A percentile compares a stretch with the other conserved stretches of the same genome.
phyloP scores from a whole-genome alignment of 169 alveolate species.

The Eimeria tenella region DNA sequence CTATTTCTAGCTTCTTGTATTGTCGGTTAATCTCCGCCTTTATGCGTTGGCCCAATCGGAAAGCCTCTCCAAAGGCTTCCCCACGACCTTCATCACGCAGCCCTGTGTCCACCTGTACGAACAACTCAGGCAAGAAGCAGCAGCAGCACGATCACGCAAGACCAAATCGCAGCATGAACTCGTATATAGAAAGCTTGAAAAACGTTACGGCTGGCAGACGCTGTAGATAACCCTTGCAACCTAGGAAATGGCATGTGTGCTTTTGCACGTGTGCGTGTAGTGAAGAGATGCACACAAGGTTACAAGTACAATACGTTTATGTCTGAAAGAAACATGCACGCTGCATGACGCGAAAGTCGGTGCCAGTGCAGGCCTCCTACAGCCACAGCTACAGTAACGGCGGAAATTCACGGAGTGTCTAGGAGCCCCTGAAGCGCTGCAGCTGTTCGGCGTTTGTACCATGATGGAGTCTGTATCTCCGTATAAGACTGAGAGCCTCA shows the following conservation, averaged over 20 bases:
- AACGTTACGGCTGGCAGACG: too few relatives aligned
- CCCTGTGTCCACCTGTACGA: conserved; percentile 69
- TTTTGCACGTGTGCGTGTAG: too few relatives aligned
- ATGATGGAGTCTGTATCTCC: conserved; percentile 99
- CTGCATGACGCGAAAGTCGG: not conserved
- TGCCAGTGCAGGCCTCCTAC: not conserved
- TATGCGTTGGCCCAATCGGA: conserved; percentile 93
- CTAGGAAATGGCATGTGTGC: too few relatives aligned
- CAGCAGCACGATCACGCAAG: too few relatives aligned
- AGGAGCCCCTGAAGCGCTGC: conserved; percentile 65
- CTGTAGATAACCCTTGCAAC: too few relatives aligned
- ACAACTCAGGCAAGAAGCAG: not conserved
- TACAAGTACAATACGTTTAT: too few relatives aligned
- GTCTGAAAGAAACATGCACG: not conserved
- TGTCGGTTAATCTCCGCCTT: conserved; percentile 93
- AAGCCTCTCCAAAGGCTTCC: conserved; percentile 88
- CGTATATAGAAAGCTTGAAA: too few relatives aligned
- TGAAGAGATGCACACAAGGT: too few relatives aligned
- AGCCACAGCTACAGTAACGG: not conserved
- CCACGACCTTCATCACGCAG: conserved; percentile 68
- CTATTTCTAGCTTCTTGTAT: conserved; percentile 97
- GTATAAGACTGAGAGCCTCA: conserved; percentile 95
- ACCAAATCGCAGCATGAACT: too few relatives aligned
- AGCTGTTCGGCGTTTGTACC: conserved; percentile 85
- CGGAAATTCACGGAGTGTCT: not conserved